Evolutionary conservation across 2,329 filamentous ascomycete species (phyloP).

Genomic region (Epichloe baconii): DNA sequence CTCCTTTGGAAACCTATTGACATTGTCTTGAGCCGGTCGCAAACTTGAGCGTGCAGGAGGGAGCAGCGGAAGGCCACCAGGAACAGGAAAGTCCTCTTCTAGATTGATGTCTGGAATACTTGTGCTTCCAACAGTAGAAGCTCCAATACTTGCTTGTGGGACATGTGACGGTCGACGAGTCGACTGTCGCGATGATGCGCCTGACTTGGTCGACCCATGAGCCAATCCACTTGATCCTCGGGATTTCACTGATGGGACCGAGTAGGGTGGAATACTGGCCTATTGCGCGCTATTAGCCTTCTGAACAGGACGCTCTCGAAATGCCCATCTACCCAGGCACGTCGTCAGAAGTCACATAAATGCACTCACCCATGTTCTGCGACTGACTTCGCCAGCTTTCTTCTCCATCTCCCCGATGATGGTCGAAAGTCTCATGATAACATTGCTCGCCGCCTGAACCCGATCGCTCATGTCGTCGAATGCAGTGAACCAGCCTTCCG

Average conservation of each 20-base stretch:
- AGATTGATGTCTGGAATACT: constrained; percentile 8
- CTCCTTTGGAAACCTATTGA: neutral
- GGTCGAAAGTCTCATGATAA: constrained; percentile 58
- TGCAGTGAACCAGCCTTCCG: constrained; percentile 77
- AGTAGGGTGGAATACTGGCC: constrained; percentile 13
- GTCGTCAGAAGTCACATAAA: too few species aligned
- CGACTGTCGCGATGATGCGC: constrained; percentile 4
- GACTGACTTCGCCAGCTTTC: constrained; percentile 71
- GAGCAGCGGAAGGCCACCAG: constrained; percentile 10
- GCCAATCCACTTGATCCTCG: neutral
- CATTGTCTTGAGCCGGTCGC: neutral
- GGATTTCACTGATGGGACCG: constrained; percentile 5
- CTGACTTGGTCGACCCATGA: constrained; percentile 2
- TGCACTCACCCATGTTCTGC: constrained; percentile 55
- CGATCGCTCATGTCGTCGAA: constrained; percentile 64
- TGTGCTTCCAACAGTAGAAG: constrained; percentile 4
- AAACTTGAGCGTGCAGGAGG: constrained; percentile 7
- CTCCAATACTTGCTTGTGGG: constrained; percentile 8
- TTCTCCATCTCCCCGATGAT: constrained; percentile 79
- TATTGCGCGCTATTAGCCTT: constrained; percentile 1
- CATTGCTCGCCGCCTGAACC: constrained; percentile 54
- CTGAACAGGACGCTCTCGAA: neutral
- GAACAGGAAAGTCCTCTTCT: constrained; percentile 13
- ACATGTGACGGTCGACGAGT: neutral
- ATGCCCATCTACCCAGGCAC: too few species aligned